Evolutionary conservation across 78 protist species (phyloP).

Genomic region (Monocercomonoides exilis): DNA sequence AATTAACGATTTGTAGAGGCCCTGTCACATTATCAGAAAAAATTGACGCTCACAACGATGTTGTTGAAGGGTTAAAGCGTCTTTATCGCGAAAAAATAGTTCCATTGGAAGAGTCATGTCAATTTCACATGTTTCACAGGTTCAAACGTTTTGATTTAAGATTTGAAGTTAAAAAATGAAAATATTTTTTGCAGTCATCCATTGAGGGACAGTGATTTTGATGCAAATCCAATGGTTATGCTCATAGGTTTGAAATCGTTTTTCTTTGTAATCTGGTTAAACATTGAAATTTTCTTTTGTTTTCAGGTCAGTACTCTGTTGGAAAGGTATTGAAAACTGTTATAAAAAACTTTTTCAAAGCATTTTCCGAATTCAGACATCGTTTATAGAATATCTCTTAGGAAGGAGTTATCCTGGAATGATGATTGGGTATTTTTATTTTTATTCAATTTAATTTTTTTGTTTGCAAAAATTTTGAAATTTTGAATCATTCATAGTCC

Average conservation of each 20-base stretch:
- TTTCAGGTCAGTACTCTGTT: slow-evolving; percentile 5
- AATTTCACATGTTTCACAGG: neutral
- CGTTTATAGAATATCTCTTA: neutral
- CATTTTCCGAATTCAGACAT: neutral
- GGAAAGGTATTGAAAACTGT: neutral
- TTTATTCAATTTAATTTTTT: neutral
- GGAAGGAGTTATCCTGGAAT: neutral
- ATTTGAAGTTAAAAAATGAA: neutral
- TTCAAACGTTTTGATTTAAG: neutral
- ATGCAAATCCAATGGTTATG: neutral
- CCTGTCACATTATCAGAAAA: too few relatives aligned
- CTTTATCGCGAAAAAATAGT: neutral
- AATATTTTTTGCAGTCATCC: neutral
- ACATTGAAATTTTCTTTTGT: neutral
- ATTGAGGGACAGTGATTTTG: neutral
- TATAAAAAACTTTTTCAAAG: too few relatives aligned
- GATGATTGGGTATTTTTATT: neutral
- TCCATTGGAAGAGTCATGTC: neutral
- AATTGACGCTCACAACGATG: neutral
- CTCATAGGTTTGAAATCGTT: neutral
- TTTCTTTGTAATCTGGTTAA: neutral
- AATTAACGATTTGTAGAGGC: too few relatives aligned
- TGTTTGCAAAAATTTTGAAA: neutral
- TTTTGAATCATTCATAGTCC: slow-evolving; percentile 56
- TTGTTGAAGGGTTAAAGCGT: neutral